These are phyloP conservation scores for Boletus smithii DNA, from an alignment of 1,284 basidiomycete species.

Conservation along the genomic window DNA sequence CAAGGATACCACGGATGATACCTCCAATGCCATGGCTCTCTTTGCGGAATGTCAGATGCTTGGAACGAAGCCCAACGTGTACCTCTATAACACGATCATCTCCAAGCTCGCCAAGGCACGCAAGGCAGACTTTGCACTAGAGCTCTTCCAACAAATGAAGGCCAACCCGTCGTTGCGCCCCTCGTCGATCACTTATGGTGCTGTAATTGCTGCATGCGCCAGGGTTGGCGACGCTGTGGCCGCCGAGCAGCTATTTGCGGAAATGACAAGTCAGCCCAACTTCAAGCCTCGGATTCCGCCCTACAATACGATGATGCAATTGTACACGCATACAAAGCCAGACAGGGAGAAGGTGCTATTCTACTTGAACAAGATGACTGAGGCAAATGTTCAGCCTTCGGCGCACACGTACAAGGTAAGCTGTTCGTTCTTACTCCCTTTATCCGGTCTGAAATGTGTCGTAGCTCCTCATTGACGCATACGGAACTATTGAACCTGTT, in stretches of 20 bases:
- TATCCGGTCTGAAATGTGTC: conserved; percentile 14
- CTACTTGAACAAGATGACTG: conserved; percentile 73
- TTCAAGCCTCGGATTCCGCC: conserved; percentile 92
- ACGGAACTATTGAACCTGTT: conserved; percentile 83
- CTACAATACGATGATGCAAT: conserved; percentile 98
- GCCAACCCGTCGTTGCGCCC: conserved; percentile 55
- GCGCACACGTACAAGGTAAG: conserved; percentile 91
- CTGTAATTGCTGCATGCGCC: conserved; percentile 92
- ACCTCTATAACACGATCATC: conserved; percentile 94
- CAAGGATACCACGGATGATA: conserved; percentile 93
- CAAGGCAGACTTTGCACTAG: conserved; percentile 84
- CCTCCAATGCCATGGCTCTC: conserved; percentile 78
- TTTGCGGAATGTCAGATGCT: conserved; percentile 77
- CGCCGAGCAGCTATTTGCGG: conserved; percentile 81
- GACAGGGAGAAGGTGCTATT: conserved; percentile 74
- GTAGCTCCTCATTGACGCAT: conserved; percentile 86
- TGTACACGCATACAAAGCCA: conserved; percentile 88
- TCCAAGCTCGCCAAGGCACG: conserved; percentile 90
- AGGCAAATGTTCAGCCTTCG: conserved; percentile 68
- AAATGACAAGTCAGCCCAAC: conserved; percentile 74
- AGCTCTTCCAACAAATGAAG: conserved; percentile 86
- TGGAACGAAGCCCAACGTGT: conserved; percentile 76
- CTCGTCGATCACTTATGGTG: conserved; percentile 91
- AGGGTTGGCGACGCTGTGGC: conserved; percentile 86
- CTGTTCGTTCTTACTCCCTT: conserved; percentile 1